A percentile compares a stretch with the other conserved stretches of the same genome.
These are phyloP conservation scores for Xylaria sp. DNA, from an alignment of 2,329 filamentous ascomycete species.

Conservation along the genomic window DNA sequence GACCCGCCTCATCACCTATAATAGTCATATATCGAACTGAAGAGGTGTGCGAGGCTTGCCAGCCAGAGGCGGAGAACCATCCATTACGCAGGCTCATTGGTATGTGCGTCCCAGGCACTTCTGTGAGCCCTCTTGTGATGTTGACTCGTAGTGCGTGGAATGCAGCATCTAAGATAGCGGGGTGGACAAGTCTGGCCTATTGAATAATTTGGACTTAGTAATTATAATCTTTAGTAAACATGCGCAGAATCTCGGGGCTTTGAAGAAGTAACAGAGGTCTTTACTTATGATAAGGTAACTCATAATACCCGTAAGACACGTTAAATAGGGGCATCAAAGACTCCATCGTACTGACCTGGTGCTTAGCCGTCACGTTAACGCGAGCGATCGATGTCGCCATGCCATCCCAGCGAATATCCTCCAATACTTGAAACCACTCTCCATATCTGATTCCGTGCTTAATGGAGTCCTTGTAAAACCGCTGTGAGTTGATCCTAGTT, in stretches of 20 bases:
- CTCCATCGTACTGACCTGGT: slow-evolving; percentile 2
- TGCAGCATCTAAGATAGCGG: slow-evolving; percentile 51
- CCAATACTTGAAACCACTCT: slow-evolving; percentile 46
- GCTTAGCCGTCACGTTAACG: slow-evolving; percentile 39
- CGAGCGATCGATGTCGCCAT: slow-evolving; percentile 39
- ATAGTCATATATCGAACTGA: slow-evolving; percentile 44
- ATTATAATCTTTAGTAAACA: neutral
- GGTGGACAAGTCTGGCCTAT: slow-evolving; percentile 49
- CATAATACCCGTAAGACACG: neutral
- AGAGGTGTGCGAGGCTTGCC: slow-evolving; percentile 45
- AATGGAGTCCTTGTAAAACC: slow-evolving; percentile 46
- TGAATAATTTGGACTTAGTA: neutral
- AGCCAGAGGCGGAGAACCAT: slow-evolving; percentile 50
- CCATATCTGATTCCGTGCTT: slow-evolving; percentile 49
- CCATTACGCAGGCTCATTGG: slow-evolving; percentile 46
- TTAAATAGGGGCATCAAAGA: neutral
- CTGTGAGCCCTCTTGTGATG: slow-evolving; percentile 37
- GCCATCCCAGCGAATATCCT: slow-evolving; percentile 48
- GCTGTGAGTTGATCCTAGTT: slow-evolving; percentile 41
- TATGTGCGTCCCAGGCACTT: slow-evolving; percentile 43
- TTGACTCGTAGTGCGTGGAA: slow-evolving; percentile 48
- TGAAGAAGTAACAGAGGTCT: too few species aligned
- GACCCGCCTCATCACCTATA: slow-evolving; percentile 27
- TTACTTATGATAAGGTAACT: neutral
- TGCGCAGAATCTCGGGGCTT: too few species aligned